A percentile compares a stretch with the other conserved stretches of the same genome.
Conservation (phyloP, 1,139 yeast species). For the Candida labiduridarum region DNA sequence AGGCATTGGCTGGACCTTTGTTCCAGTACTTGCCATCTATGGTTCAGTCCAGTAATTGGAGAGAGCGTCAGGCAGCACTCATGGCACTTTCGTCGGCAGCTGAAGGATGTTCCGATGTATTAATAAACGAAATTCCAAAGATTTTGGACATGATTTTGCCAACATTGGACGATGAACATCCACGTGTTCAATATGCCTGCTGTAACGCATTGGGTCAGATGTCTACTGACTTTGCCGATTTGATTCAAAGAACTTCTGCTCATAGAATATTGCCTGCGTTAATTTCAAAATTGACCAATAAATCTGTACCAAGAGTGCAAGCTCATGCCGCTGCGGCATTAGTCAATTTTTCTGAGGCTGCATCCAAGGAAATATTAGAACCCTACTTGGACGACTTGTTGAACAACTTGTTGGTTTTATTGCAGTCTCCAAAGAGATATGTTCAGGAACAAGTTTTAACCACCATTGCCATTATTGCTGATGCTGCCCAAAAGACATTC, state of each 20-base stretch:
- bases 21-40: slow-evolving; percentile 85
- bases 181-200: slow-evolving; percentile 96
- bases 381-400: slow-evolving; percentile 86
- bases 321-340: slow-evolving; percentile 99
- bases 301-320: slow-evolving; percentile 86
- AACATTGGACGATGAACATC: slow-evolving; percentile 75
- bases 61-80: slow-evolving; percentile 93
- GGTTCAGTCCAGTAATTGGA: slow-evolving; percentile 79
- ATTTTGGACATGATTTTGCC: slow-evolving; percentile 86
- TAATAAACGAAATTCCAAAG: slow-evolving; percentile 79
- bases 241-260: slow-evolving; percentile 81
- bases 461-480: slow-evolving; percentile 96
- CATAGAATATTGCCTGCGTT: slow-evolving; percentile 83
- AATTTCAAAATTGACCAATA: slow-evolving; percentile 72
- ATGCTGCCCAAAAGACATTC: slow-evolving; percentile 92
- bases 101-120: slow-evolving; percentile 92
- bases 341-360: slow-evolving; percentile 92
- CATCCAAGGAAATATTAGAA: slow-evolving; percentile 81
- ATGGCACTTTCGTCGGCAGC: slow-evolving; percentile 98
- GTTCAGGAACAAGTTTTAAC: slow-evolving; percentile 97
- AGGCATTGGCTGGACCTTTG: slow-evolving; percentile 78
- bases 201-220: slow-evolving; percentile 97
- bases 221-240: slow-evolving; percentile 95
- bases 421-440: slow-evolving; percentile 85
- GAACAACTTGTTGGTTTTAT: slow-evolving; percentile 68